Evolutionary conservation across 176 grass and related monocot species (phyloP).

Genomic region (Ensete glaucum): DNA sequence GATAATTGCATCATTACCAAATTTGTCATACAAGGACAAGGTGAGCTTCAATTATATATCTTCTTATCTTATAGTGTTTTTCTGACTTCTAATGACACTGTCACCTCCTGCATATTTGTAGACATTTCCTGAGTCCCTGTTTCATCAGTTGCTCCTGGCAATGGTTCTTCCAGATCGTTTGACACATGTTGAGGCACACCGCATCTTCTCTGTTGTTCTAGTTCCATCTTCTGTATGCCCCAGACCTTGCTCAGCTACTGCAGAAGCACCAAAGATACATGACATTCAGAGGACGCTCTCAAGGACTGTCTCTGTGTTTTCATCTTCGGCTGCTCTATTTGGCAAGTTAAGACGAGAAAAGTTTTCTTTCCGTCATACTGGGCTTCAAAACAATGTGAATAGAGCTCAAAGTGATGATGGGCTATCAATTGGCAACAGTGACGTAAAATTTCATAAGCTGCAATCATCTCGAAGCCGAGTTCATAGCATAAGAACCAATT

Average conservation of each 20-base stretch:
- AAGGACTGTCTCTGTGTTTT: constrained; percentile 80
- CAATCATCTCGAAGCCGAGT: constrained; percentile 44
- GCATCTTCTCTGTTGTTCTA: constrained; percentile 83
- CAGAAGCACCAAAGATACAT: constrained; percentile 18
- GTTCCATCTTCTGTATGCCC: constrained; percentile 89
- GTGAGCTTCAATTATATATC: constrained; percentile 18
- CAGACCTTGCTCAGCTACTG: constrained; percentile 28
- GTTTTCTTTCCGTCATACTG: constrained; percentile 52
- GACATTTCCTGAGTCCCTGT: constrained; percentile 88
- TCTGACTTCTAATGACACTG: neutral
- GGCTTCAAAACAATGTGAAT: constrained; percentile 28
- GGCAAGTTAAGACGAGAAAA: constrained; percentile 76
- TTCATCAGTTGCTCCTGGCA: constrained; percentile 82
- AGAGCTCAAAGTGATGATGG: constrained; percentile 41
- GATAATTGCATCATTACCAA: constrained; percentile 82
- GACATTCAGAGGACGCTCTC: constrained; percentile 67
- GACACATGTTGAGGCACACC: constrained; percentile 69
- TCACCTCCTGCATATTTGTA: constrained; percentile 21
- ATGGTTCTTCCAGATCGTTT: constrained; percentile 87
- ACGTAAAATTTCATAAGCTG: constrained; percentile 46
- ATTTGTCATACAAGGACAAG: constrained; percentile 68
- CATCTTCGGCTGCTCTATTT: constrained; percentile 93
- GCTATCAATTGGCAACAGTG: constrained; percentile 31
- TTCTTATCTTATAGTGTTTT: constrained; percentile 7
- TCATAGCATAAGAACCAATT: constrained; percentile 33